phyloP scores from a whole-genome alignment of 441 rosid genomes.

The Viola pubescens region DNA sequence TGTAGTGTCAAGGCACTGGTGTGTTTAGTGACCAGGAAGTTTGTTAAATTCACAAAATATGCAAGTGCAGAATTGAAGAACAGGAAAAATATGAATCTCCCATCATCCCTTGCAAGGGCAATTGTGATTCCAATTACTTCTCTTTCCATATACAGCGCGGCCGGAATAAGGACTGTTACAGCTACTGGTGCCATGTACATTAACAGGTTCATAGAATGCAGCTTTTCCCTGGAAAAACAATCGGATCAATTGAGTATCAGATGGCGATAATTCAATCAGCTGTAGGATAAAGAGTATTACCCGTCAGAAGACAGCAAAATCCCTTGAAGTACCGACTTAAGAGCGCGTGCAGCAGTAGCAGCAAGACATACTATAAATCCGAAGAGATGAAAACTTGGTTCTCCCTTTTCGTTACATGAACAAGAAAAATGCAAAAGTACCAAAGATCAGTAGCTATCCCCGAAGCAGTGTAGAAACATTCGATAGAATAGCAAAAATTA shows the following conservation, averaged over 20 bases:
- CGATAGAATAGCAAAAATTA: no score
- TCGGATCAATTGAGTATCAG: neutral
- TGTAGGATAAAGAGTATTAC: constrained; percentile 22
- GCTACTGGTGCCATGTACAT: constrained; percentile 58
- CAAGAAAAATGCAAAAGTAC: neutral
- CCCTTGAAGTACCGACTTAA: constrained; percentile 67
- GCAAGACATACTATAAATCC: constrained; percentile 58
- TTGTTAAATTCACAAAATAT: constrained; percentile 42
- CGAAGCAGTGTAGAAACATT: no score
- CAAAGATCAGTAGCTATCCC: neutral
- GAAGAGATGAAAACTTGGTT: constrained; percentile 64
- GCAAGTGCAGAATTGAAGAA: constrained; percentile 41
- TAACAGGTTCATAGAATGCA: constrained; percentile 47
- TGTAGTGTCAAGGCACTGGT: constrained; percentile 51
- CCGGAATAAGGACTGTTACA: constrained; percentile 35
- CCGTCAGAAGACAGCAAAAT: constrained; percentile 68
- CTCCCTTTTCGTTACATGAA: constrained; percentile 37
- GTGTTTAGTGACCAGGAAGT: constrained; percentile 49
- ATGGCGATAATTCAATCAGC: neutral
- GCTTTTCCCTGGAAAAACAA: constrained; percentile 33
- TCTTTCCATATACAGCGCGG: constrained; percentile 32
- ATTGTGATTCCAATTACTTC: constrained; percentile 38
- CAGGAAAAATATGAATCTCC: constrained; percentile 35
- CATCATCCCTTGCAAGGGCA: constrained; percentile 38
- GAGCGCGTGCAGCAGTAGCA: constrained; percentile 72